Evolutionary conservation across 225 moss, liverwort and hornwort genomes (phyloP).

Genomic region (Lunularia cruciata): DNA sequence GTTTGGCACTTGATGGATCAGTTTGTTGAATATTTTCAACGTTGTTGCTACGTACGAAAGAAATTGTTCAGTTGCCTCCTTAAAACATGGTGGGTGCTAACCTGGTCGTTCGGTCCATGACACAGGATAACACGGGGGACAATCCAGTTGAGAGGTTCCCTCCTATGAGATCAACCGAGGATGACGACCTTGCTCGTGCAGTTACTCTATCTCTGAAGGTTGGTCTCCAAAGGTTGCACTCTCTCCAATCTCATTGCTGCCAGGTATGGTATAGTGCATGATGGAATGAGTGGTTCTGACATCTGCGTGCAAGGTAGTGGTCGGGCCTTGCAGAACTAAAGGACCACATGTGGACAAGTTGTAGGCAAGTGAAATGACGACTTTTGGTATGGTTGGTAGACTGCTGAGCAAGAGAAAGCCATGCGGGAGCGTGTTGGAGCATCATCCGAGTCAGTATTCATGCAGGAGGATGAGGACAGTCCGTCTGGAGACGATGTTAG

Average conservation of each 20-base stretch:
- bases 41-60: not conserved
- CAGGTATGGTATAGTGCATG: not conserved
- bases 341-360: not conserved
- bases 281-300: conserved; percentile 8
- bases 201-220: conserved; percentile 61
- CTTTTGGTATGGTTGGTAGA: conserved; percentile 35
- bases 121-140: conserved; percentile 38
- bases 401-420: conserved; percentile 64
- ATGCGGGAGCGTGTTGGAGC: conserved; percentile 50
- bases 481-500: conserved; percentile 31
- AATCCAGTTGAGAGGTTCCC: conserved; percentile 24
- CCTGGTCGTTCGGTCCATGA: not conserved
- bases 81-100: too few relatives aligned
- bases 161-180: conserved; percentile 37
- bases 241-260: not conserved
- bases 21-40: not conserved
- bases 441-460: conserved; percentile 34
- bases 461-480: conserved; percentile 43
- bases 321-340: not conserved
- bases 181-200: conserved; percentile 65
- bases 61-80: too few relatives aligned
- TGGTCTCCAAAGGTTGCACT: conserved; percentile 8
- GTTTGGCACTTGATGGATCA: not conserved
- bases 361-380: not conserved
- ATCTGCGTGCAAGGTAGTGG: not conserved